Conservation (phyloP, 441 rosid genomes). For the Brassica balearica region DNA sequence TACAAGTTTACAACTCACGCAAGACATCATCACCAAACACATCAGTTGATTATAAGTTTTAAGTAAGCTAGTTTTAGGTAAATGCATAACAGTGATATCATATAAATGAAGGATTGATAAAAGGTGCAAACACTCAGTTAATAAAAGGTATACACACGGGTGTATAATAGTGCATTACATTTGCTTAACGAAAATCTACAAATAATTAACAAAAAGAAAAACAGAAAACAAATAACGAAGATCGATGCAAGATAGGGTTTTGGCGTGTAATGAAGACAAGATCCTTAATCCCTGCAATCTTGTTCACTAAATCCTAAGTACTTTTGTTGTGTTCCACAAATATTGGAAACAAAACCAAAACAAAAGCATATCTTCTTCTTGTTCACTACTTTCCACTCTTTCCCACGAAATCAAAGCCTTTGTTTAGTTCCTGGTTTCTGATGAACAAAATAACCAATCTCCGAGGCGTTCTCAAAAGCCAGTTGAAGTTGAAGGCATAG, state of each 20-base stretch:
- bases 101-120: background rate
- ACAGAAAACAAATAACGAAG: background rate
- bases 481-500: conserved; percentile 27
- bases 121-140: background rate
- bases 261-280: conserved; percentile 58
- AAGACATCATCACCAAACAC: background rate
- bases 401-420: conserved; percentile 37
- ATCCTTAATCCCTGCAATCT: conserved; percentile 49
- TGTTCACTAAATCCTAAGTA: conserved; percentile 46
- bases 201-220: conserved; percentile 10
- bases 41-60: background rate
- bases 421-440: conserved; percentile 30
- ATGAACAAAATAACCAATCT: conserved; percentile 33
- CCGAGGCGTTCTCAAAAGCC: conserved; percentile 42
- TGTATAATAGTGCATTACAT: conserved; percentile 18
- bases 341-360: conserved; percentile 62
- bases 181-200: conserved; percentile 29
- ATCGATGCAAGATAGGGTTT: background rate
- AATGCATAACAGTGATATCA: background rate
- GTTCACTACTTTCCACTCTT: conserved; percentile 33
- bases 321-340: conserved; percentile 44
- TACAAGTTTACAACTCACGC: background rate
- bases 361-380: conserved; percentile 45
- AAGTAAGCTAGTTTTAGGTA: background rate
- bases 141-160: background rate